These are phyloP conservation scores for Toxicodendron radicans DNA, from an alignment of 345 rosid genomes.

Conservation along the genomic window DNA sequence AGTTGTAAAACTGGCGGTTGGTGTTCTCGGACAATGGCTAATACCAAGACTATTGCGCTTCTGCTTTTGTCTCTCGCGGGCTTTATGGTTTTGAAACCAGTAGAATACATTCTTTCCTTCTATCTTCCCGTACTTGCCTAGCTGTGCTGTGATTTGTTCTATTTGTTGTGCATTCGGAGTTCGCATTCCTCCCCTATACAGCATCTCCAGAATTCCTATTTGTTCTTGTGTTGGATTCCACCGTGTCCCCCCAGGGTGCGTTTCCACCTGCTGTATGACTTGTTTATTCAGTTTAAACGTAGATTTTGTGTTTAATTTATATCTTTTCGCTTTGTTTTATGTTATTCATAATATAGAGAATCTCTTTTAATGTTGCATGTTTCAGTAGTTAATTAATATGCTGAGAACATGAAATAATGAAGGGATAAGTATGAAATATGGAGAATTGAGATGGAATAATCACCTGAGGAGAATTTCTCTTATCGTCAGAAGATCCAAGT, in stretches of 20 bases:
- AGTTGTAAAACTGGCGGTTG: conserved; percentile 31
- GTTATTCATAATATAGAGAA: background rate
- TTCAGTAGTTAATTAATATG: background rate
- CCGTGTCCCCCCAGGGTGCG: conserved; percentile 91
- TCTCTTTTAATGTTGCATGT: background rate
- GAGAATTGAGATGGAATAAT: background rate
- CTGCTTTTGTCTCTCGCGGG: conserved; percentile 96
- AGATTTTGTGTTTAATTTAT: background rate
- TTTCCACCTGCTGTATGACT: conserved; percentile 56
- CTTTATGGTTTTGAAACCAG: conserved; percentile 99
- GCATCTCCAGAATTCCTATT: conserved; percentile 87
- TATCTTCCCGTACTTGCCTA: conserved; percentile 83
- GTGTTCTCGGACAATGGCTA: conserved; percentile 45
- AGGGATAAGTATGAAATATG: background rate
- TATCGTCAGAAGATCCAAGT: conserved; percentile 39
- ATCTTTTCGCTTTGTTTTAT: background rate
- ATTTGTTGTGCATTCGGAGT: conserved; percentile 96
- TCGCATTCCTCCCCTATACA: conserved; percentile 84
- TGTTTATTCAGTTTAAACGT: background rate
- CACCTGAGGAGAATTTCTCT: conserved; percentile 53
- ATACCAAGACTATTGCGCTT: conserved; percentile 73
- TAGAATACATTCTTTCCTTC: conserved; percentile 98
- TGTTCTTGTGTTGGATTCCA: conserved; percentile 99
- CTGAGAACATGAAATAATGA: conserved; percentile 7
- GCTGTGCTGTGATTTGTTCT: conserved; percentile 80